These are phyloP conservation scores for Chlorophyllum brunneum DNA, from an alignment of 768 basidiomycete species.

Conservation along the genomic window DNA sequence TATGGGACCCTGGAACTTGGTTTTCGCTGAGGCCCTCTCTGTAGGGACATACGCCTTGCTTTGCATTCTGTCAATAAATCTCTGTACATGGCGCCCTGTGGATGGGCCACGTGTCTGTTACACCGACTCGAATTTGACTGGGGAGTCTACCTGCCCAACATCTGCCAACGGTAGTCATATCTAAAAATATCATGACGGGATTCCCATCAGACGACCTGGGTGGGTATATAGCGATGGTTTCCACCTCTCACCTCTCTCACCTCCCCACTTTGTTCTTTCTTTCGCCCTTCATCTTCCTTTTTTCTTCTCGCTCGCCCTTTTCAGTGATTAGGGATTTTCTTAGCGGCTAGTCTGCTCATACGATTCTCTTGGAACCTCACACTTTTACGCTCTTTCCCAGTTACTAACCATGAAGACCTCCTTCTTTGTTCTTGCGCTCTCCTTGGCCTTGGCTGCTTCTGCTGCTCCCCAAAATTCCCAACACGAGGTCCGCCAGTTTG, in stretches of 20 bases:
- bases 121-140: constrained; percentile 2
- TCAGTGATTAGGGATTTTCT: constrained; percentile 28
- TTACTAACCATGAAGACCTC: constrained; percentile 27
- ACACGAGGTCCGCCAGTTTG: not conserved
- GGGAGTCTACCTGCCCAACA: not conserved
- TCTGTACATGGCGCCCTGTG: not conserved
- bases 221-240: constrained; percentile 3
- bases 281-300: constrained; percentile 14
- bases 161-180: not conserved
- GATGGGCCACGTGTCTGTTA: constrained; percentile 4
- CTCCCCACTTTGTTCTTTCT: constrained; percentile 11
- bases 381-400: constrained; percentile 15
- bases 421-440: constrained; percentile 23
- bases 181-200: constrained; percentile 15
- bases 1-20: too few relatives aligned
- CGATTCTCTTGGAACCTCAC: constrained; percentile 16
- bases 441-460: constrained; percentile 25
- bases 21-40: too few relatives aligned
- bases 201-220: constrained; percentile 8
- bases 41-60: too few relatives aligned
- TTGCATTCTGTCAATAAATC: too few relatives aligned
- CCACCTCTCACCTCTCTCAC: constrained; percentile 18
- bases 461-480: constrained; percentile 16
- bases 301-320: constrained; percentile 15
- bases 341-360: constrained; percentile 25